Base-by-base conservation (phyloP, 2,329 filamentous ascomycete genomes). In the Epichloe uncinata region DNA sequence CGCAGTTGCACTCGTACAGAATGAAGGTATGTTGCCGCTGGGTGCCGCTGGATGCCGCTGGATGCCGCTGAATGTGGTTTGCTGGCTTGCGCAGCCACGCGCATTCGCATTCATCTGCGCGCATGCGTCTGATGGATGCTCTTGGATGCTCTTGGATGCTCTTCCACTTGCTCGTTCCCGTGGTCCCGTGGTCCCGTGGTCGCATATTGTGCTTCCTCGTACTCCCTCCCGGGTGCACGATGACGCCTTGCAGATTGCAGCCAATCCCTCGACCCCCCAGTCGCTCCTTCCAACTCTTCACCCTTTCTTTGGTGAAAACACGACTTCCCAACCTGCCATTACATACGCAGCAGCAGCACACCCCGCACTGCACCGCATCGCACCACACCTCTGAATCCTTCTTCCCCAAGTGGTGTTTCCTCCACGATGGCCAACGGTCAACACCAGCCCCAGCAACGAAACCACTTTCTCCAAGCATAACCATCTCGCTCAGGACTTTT, bases 1-100 rank as follows among this genome's bases (percentile, higher is more conserved):
- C 35, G 36, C 45, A 56, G 58, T 62, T 58, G 58, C 60, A 64
- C 59, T 63, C 59, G 58, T 61, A 64, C 63, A 65, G 62, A 52
- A 66, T 66, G 63, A 66, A 66, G 63, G 63, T 53, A 47, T 26
- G 52, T 53, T 36, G 42, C 49, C 48, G 48, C 38, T 26, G 22
- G 6, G 7, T 26, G 22, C 22, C 22, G 22, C 22, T 26, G 22
- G 3, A 3, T 22, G 22, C 22, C 22, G 22, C 22, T 26, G 22
- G 2, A 3, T 36, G 42, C 45, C 48, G 42, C 34, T 22, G 11
- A 34, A 36, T 45, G 15, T 18, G 36, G 34, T 45, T 42, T 38
- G 47, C 47, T 38, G 35, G 9, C 30, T 44, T 36, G 36, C 48
- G 36, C 30, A 16, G n/a, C 37, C 15, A 13, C 43, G 49, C 49